Evolutionary conservation across 1,139 yeast genomes (phyloP).

Genomic region (Debaryomycetaceae sp.): DNA sequence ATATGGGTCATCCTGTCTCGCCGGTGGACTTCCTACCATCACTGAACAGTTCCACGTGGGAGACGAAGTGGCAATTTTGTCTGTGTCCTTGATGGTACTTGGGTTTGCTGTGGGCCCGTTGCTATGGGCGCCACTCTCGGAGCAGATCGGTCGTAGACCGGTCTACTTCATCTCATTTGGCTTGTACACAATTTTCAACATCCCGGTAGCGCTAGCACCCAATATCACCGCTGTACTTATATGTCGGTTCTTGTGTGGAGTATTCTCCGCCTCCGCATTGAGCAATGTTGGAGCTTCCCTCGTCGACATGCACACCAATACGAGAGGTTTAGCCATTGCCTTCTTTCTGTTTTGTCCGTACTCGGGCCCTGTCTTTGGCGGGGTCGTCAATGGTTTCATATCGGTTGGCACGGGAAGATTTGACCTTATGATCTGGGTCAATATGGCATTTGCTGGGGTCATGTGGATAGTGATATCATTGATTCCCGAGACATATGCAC

Average conservation of each 20-base stretch:
- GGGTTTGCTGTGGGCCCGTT: slow-evolving; percentile 89
- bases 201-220: slow-evolving; percentile 84
- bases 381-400: slow-evolving; percentile 85
- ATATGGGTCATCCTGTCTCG: slow-evolving; percentile 82
- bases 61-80: slow-evolving; percentile 69
- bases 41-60: slow-evolving; percentile 63
- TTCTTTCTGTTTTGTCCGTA: slow-evolving; percentile 90
- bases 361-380: slow-evolving; percentile 89
- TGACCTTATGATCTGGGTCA: slow-evolving; percentile 80
- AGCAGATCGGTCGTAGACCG: slow-evolving; percentile 80
- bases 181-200: slow-evolving; percentile 72
- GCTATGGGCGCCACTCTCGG: slow-evolving; percentile 87
- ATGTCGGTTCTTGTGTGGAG: slow-evolving; percentile 84
- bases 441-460: slow-evolving; percentile 85
- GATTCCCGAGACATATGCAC: slow-evolving; percentile 90
- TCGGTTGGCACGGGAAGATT: slow-evolving; percentile 62
- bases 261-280: slow-evolving; percentile 77
- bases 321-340: slow-evolving; percentile 87
- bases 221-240: slow-evolving; percentile 78
- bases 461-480: slow-evolving; percentile 62
- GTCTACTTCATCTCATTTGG: slow-evolving; percentile 76
- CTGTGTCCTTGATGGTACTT: slow-evolving; percentile 82
- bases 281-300: slow-evolving; percentile 87
- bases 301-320: slow-evolving; percentile 76
- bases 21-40: slow-evolving; percentile 75